Conservation (phyloP, 2,329 filamentous ascomycete genomes). For the Cytospora leucostoma region DNA sequence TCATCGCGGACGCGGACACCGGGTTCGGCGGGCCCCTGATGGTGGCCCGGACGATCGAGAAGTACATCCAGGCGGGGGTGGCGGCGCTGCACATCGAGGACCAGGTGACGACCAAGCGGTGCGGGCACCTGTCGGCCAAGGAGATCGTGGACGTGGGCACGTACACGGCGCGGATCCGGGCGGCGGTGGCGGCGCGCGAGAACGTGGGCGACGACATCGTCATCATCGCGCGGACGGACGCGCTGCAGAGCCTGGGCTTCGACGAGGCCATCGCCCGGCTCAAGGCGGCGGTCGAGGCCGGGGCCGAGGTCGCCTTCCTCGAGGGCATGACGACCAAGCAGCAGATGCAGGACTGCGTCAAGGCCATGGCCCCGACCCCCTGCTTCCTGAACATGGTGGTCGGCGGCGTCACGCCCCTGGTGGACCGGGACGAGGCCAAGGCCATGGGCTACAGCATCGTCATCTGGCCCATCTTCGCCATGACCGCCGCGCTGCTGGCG, state of each 20-base stretch:
- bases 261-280: constrained; percentile 56
- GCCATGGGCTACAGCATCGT: constrained; percentile 37
- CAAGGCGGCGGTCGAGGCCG: constrained; percentile 51
- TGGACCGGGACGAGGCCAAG: constrained; percentile 33
- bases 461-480: constrained; percentile 38
- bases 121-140: constrained; percentile 65
- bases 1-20: constrained; percentile 63
- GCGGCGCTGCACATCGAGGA: constrained; percentile 65
- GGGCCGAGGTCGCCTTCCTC: constrained; percentile 62
- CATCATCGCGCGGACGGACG: constrained; percentile 66
- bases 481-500: constrained; percentile 37
- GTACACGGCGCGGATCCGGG: constrained; percentile 58
- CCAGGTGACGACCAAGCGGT: constrained; percentile 65
- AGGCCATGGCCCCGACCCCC: constrained; percentile 33
- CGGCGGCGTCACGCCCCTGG: constrained; percentile 38
- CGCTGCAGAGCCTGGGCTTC: constrained; percentile 58
- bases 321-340: constrained; percentile 58
- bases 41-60: constrained; percentile 52
- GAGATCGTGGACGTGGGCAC: constrained; percentile 54
- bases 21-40: constrained; percentile 57
- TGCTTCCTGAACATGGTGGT: constrained; percentile 38
- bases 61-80: constrained; percentile 56
- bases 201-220: constrained; percentile 57
- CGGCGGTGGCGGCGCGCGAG: constrained; percentile 52
- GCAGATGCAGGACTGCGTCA: constrained; percentile 36